A percentile compares a stretch with the other conserved stretches of the same genome.
Conservation (phyloP, 192 early-diverging fungal genomes). For the Chytriomyces sp. region DNA sequence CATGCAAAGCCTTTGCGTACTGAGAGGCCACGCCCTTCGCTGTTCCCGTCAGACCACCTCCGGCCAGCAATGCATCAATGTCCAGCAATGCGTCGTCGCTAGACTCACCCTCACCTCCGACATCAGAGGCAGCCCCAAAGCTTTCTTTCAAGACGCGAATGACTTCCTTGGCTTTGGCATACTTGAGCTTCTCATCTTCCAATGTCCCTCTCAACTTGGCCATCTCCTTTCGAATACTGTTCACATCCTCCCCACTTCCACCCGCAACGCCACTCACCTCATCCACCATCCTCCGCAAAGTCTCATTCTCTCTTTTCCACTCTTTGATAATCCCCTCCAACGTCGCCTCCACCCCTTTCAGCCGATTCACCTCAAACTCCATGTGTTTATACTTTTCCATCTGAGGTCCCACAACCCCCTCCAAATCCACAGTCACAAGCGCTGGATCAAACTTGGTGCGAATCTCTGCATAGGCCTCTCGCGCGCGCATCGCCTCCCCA, state of each 20-base stretch:
- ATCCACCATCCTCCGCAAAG: conserved; percentile 19
- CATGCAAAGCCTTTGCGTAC: conserved; percentile 13
- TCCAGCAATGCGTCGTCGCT: background rate
- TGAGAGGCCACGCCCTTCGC: background rate
- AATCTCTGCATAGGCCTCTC: background rate
- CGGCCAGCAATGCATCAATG: background rate
- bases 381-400: background rate
- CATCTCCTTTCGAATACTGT: background rate
- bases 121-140: background rate
- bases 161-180: conserved; percentile 18
- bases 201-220: background rate
- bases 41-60: background rate
- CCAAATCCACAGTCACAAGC: background rate
- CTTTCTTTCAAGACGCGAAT: conserved; percentile 7
- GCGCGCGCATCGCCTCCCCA: background rate
- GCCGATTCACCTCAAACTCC: conserved; percentile 7
- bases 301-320: conserved; percentile 21
- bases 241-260: background rate
- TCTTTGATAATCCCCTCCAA: conserved; percentile 7
- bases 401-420: background rate
- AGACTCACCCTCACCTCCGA: background rate
- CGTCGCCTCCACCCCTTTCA: conserved; percentile 1
- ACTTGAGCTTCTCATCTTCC: conserved; percentile 12
- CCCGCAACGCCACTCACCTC: conserved; percentile 1
- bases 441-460: background rate